Percentiles rank a stretch among this genome's conserved stretches.
phyloP scores from a whole-genome alignment of 2,329 filamentous ascomycete genomes.

The Orbilia quercus region DNA sequence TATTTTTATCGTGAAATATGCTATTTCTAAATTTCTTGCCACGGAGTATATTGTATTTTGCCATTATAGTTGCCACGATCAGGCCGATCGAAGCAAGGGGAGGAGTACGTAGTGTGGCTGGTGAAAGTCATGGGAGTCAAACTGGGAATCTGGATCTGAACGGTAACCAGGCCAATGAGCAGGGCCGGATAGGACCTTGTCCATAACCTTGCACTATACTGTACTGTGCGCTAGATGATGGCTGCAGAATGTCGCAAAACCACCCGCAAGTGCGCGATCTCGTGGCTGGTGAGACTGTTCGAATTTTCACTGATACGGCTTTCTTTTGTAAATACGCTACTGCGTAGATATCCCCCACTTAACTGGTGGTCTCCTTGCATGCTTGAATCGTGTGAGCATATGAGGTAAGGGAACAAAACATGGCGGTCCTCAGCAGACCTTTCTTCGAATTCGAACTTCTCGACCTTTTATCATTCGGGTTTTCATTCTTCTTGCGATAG shows the following conservation, averaged over 20 bases:
- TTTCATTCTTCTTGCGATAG: background rate
- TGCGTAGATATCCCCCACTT: slow-evolving; percentile 16
- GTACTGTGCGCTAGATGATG: too few relatives aligned
- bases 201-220: too few relatives aligned
- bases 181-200: background rate
- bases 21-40: slow-evolving; percentile 8
- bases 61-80: slow-evolving; percentile 2
- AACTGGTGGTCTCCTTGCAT: slow-evolving; percentile 3
- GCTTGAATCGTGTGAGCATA: slow-evolving; percentile 9
- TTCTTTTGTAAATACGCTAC: too few relatives aligned
- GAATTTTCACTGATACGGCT: background rate
- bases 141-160: background rate
- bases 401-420: slow-evolving; percentile 17
- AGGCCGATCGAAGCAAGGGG: background rate
- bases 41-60: background rate
- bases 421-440: background rate
- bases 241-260: slow-evolving; percentile 53
- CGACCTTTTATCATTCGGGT: too few relatives aligned
- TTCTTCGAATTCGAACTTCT: background rate
- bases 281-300: slow-evolving; percentile 47
- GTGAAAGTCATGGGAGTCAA: background rate
- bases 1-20: background rate
- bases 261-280: slow-evolving; percentile 31
- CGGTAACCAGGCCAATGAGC: slow-evolving; percentile 17
- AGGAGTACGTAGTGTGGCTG: slow-evolving; percentile 14